Evolutionary conservation across 805 yeast species (phyloP), one percentile per base, ranked within the genome.

Genomic region (Zygosaccharomyces bisporus): DNA sequence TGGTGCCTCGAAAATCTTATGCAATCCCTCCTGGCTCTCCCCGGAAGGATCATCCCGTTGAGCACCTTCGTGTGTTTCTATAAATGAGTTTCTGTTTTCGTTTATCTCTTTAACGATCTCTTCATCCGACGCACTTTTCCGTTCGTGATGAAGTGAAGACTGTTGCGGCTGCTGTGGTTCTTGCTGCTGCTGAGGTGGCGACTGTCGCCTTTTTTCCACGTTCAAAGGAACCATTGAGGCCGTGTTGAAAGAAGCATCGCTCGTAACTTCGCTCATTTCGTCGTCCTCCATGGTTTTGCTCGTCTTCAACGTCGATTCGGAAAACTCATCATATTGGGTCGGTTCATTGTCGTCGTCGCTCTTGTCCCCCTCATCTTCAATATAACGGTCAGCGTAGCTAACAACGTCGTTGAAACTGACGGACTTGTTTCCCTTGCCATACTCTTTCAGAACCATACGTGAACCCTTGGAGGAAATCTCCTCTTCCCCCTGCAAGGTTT

Each of bases 301-400:
- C 17, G 53, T 47, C 18, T 54, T 47, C 5, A 60, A 50, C 4
- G 63, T 66, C 39, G 69, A 73, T 47, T 69, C 71, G 35, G 70
- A 69, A 34, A 61, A 67, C 43, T 64, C 62, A 32, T 64, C 67
- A 38, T 67, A 53, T 17, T 56, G 58, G 12, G 35, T 48, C 3
- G 47, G 54, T 32, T 54, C 58, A n/a, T n/a, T n/a, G 10, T 45
- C 58, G 6, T 58, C 57, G 8, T 57, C 61, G 9, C 49, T 59
- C n/a, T 51, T 57, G 14, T 55, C 63, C 16, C 44, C 34, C 6
- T 43, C 25, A 9, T 52, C 56, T 16, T 57, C 58, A 9, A 61
- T 47, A 39, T 41, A 57, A 25, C 67, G 52, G 34, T 63, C 66
- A 4, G 66, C 66, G 47, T 60, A 64, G 45, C 60, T 61, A 2